Conservation (phyloP, 495 filamentous ascomycete species). For the Aspergillus conjunctus region DNA sequence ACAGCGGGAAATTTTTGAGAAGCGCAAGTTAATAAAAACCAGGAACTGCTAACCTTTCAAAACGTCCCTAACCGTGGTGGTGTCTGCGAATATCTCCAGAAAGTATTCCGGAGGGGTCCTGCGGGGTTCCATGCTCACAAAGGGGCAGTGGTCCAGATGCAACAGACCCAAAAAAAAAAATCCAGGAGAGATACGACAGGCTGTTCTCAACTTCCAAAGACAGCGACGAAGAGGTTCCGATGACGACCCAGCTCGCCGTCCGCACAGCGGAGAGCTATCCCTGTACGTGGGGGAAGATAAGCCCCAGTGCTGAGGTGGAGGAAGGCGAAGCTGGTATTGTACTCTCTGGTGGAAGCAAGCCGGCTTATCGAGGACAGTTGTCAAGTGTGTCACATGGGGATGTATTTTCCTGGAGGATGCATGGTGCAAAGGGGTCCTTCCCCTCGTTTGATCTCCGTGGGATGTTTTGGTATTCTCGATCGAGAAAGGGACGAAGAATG, state of each 20-base stretch:
- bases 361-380: constrained; percentile 10
- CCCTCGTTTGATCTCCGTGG: constrained; percentile 1
- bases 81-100: constrained; percentile 82
- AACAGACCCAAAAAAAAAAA: neutral
- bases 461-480: neutral
- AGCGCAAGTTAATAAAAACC: neutral
- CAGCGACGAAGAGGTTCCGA: constrained; percentile 6
- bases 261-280: constrained; percentile 17
- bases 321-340: constrained; percentile 10
- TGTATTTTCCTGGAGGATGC: constrained; percentile 17
- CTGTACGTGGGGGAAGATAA: constrained; percentile 19
- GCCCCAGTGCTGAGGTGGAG: neutral
- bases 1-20: neutral
- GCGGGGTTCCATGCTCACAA: constrained; percentile 55
- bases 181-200: neutral
- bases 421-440: constrained; percentile 14
- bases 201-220: neutral
- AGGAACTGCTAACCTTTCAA: constrained; percentile 69
- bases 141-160: constrained; percentile 1
- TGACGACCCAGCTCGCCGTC: constrained; percentile 21
- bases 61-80: constrained; percentile 81
- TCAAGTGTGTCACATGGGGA: constrained; percentile 5
- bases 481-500: constrained; percentile 12
- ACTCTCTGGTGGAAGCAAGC: constrained; percentile 10
- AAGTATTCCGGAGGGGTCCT: constrained; percentile 77